Evolutionary conservation across 495 filamentous ascomycete genomes (phyloP), one percentile per base, ranked within the genome.

Genomic region (Penicillium lividum): DNA sequence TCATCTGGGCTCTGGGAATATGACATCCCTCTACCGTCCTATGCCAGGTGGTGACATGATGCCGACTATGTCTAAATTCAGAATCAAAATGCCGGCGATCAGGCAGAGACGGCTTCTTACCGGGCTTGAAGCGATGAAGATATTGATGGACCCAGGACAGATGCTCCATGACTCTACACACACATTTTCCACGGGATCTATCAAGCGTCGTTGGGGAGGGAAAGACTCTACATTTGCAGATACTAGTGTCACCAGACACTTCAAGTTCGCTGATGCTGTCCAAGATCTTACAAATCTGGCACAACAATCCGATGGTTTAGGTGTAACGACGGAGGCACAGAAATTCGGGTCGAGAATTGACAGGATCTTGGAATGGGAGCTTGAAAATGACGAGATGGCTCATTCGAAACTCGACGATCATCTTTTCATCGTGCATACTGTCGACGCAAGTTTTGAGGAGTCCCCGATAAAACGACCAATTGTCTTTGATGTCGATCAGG

Each of bases 81-180:
- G 7, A 40, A 16, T 40, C 38, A 40, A 13, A 16, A n/a, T n/a
- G 13, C 9, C 38, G 11, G 5, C 5, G 3, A 16, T 15, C 6
- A 5, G 38, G 38, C 38, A 16, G 38, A 40, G 7, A 40, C 38
- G 38, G 15, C 15, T 15, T 2, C 36, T 77, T 8, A 69, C 70
- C 16, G 51, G 56, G 31, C 61, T 71, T 40, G 69, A 65, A 4
- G 61, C 71, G 7, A 68, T 73, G 64, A 63, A 72, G n/a, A 75
- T 76, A 66, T 57, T 81, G 40, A 81, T 82, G 74, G 73, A 78
- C 53, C 74, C 80, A 7, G 62, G 60, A 25, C 77, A 82, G 36
- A 45, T 51, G 3, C 80, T 81, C 60, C 67, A 82, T 52, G 18
- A 63, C 3, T 44, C 51, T 7, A 74, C 60, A 42, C 80, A 81